Conservation (phyloP, 257 asterid species). For the Petunia secreta region DNA sequence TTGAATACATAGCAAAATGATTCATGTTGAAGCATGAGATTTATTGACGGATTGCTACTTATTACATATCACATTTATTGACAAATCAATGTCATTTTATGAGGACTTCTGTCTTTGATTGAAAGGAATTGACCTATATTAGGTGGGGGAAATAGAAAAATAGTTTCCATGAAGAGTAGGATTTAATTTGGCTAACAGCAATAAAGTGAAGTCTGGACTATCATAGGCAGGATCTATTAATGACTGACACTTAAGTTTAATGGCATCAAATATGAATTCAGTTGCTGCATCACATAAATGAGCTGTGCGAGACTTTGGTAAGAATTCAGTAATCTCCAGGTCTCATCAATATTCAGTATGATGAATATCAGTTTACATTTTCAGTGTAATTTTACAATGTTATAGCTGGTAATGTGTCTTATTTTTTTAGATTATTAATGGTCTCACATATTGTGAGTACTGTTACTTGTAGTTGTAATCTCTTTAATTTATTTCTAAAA, state of each 20-base stretch:
- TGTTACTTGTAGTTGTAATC: too few species aligned
- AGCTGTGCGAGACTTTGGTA: not conserved
- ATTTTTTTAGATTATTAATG: too few species aligned
- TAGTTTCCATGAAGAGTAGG: not conserved
- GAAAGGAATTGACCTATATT: not conserved
- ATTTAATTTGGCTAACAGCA: not conserved
- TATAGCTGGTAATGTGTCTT: too few species aligned
- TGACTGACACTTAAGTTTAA: not conserved
- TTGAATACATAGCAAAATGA: not conserved
- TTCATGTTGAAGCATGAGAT: not conserved
- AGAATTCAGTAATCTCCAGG: not conserved
- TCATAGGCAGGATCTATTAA: not conserved
- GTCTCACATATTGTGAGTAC: too few species aligned
- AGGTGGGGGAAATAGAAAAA: not conserved
- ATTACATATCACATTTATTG: not conserved
- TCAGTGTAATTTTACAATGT: too few species aligned
- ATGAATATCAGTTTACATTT: too few species aligned
- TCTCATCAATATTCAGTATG: not conserved
- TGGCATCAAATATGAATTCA: not conserved
- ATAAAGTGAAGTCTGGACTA: not conserved
- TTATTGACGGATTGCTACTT: not conserved
- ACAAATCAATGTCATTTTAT: not conserved
- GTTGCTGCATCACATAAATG: conserved; percentile 12
- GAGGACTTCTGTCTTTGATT: not conserved
- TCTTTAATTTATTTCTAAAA: too few species aligned